These are phyloP conservation scores for Aspergillus sp. DNA, from an alignment of 2,329 filamentous ascomycete genomes.

Conservation along the genomic window DNA sequence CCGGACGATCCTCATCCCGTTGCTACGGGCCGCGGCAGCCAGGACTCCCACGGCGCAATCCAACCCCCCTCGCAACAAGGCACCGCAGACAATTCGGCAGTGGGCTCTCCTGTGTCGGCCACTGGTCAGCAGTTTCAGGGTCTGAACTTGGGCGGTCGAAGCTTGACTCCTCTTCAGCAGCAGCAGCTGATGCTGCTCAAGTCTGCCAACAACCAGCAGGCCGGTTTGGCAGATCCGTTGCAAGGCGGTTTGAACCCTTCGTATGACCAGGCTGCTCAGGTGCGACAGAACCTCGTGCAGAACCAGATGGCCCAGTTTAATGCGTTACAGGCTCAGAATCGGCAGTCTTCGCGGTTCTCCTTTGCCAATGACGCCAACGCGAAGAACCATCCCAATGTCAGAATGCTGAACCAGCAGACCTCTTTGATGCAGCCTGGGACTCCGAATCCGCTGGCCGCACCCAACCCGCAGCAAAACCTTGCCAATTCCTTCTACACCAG, in stretches of 20 bases:
- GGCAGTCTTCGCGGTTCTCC: constrained; percentile 78
- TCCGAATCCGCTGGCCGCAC: constrained; percentile 28
- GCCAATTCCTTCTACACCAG: constrained; percentile 68
- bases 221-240: constrained; percentile 43
- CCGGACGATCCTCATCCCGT: constrained; percentile 69
- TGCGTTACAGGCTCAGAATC: constrained; percentile 59
- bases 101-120: constrained; percentile 34
- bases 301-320: constrained; percentile 40
- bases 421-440: constrained; percentile 29
- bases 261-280: constrained; percentile 35
- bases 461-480: constrained; percentile 32
- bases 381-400: constrained; percentile 51
- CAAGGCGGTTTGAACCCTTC: constrained; percentile 21
- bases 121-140: constrained; percentile 40
- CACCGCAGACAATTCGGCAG: constrained; percentile 33
- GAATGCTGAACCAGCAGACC: constrained; percentile 44
- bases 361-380: constrained; percentile 63
- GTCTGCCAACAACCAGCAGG: constrained; percentile 49
- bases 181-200: constrained; percentile 60
- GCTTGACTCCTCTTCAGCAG: constrained; percentile 72
- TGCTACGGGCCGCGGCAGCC: constrained; percentile 37
- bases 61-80: constrained; percentile 69
- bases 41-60: constrained; percentile 55
- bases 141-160: constrained; percentile 57
- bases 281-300: constrained; percentile 38